Percentiles rank a stretch among this genome's conserved stretches.
Evolutionary conservation across 805 yeast genomes (phyloP).

Genomic region (Kluyveromyces starmeri): DNA sequence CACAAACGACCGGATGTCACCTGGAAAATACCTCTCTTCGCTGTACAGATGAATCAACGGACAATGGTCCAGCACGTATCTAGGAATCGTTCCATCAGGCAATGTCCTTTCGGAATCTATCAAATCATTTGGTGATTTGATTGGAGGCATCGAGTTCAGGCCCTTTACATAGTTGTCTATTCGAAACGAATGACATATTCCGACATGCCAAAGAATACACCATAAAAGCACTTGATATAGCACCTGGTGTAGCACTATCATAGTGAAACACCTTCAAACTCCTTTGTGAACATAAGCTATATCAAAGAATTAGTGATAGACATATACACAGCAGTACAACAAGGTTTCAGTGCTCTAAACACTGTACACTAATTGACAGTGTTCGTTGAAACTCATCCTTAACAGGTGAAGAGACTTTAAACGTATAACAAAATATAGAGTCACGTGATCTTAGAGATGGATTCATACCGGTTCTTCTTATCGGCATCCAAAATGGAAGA

Average conservation of each 20-base stretch:
- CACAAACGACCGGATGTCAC: slow-evolving; percentile 65
- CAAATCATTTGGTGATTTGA: slow-evolving; percentile 20
- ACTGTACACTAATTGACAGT: no score
- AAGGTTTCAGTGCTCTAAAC: no score
- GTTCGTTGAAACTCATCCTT: background rate
- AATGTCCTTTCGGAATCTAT: slow-evolving; percentile 23
- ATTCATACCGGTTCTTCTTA: background rate
- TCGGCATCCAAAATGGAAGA: background rate
- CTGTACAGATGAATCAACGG: slow-evolving; percentile 83
- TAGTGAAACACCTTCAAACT: no score
- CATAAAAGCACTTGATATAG: no score
- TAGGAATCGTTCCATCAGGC: slow-evolving; percentile 41
- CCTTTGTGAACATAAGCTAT: no score
- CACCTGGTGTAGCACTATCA: no score
- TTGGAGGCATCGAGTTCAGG: slow-evolving; percentile 14
- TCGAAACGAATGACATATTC: no score
- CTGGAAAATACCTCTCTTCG: slow-evolving; percentile 81
- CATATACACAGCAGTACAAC: no score
- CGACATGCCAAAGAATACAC: no score
- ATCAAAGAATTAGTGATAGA: no score
- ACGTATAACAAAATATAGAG: background rate
- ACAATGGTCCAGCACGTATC: slow-evolving; percentile 51
- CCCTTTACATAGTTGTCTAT: no score
- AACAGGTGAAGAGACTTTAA: background rate
- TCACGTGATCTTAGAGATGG: background rate